These are phyloP conservation scores for Mycosphaerelloides madeirae DNA, from an alignment of 2,329 filamentous ascomycete genomes.

Conservation along the genomic window DNA sequence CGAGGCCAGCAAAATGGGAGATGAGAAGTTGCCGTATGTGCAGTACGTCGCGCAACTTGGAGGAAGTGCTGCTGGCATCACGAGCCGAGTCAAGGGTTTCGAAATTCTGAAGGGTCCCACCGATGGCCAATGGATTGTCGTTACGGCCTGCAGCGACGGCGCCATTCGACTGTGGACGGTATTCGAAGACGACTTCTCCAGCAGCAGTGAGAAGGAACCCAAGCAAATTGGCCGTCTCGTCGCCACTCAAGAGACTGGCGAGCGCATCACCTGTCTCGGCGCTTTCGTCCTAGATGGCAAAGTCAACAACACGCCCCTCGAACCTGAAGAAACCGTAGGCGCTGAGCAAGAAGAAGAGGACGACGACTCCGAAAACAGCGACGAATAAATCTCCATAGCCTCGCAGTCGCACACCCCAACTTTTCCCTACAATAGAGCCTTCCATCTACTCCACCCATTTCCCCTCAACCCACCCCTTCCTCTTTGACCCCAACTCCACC, in stretches of 20 bases:
- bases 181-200: constrained; percentile 1
- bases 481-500: constrained; percentile 88
- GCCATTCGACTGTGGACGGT: constrained; percentile 70
- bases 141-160: constrained; percentile 81
- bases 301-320: constrained; percentile 15
- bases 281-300: constrained; percentile 69
- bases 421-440: neutral
- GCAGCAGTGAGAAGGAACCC: constrained; percentile 3
- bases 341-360: constrained; percentile 11
- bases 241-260: constrained; percentile 76
- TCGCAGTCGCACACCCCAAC: neutral
- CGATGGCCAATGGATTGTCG: constrained; percentile 46
- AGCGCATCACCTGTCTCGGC: constrained; percentile 82
- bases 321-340: constrained; percentile 11
- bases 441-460: constrained; percentile 49
- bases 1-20: constrained; percentile 15
- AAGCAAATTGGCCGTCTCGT: constrained; percentile 61
- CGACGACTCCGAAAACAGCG: constrained; percentile 6
- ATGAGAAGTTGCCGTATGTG: constrained; percentile 25
- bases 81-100: constrained; percentile 83
- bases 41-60: constrained; percentile 67
- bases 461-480: constrained; percentile 75
- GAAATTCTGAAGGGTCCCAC: constrained; percentile 51
- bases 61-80: constrained; percentile 58
- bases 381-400: neutral